Base-by-base conservation (phyloP, 352 stramenopile species). In the Phytophthora melonis region DNA sequence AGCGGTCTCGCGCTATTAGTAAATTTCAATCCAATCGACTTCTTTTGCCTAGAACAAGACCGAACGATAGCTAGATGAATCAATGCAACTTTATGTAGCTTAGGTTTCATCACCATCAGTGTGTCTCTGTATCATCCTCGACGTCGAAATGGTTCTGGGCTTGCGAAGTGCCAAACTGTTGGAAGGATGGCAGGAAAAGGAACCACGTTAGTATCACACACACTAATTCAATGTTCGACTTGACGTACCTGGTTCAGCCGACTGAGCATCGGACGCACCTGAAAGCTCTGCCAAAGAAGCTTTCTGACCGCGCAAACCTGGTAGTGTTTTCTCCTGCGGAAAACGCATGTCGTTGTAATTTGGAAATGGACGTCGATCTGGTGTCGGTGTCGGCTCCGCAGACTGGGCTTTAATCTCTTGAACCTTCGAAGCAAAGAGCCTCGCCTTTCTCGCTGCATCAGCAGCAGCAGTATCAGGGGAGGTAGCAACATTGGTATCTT, bases 141-240 rank as follows among this genome's bases (percentile, higher is more conserved):
- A 47, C 41, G 41, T 47, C 41, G 41, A 47, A 47, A 47, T 47
- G 41, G 41, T 47, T 47, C 41, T 47, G 41, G 41, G 41, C 41
- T 47, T 47, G 41, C 13, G 41, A 47, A 16, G 13, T 47, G 41
- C 11, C 41, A 47, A 47, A 47, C 41, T 47, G 41, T 47, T 47
- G 41, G 19, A 47, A 47, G 41, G 41, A n/a, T 11, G 11, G 0
- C 8, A 41, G 16, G n/a, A n/a, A n/a, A n/a, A n/a, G n/a, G n/a
- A n/a, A n/a, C 41, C 41, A 47, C 41, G 41, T 47, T 47, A 47
- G 41, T 47, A 47, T 47, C 41, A 19, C 41, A 47, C 14, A 47
- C 16, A 47, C 11, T 19, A 47, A 47, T 47, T 19, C 41, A 47
- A 13, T 14, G 41, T 47, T 47, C 41, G 41, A 47, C 41, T 47